A percentile compares a stretch with the other conserved stretches of the same genome.
Evolutionary conservation across 176 grass and related monocot genomes (phyloP).

Genomic region (Juncus effusus): DNA sequence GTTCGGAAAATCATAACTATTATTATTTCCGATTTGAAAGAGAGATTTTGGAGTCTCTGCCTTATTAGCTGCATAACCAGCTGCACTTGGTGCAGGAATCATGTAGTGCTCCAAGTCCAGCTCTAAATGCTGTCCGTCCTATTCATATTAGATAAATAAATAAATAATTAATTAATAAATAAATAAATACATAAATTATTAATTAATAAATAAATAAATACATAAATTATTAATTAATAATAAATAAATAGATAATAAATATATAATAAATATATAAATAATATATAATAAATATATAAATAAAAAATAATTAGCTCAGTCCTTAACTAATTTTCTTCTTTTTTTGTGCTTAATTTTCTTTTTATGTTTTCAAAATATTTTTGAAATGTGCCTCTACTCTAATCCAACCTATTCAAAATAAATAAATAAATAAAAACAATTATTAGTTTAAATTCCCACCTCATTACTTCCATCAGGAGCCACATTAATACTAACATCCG

Average conservation of each 20-base stretch:
- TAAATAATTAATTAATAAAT: constrained; percentile 1
- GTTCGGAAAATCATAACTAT: constrained; percentile 44
- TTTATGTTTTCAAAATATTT: not conserved
- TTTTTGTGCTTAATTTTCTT: not conserved
- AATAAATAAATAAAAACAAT: constrained; percentile 1
- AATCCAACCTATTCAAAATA: not conserved
- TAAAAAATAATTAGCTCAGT: not conserved
- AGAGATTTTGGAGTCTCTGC: constrained; percentile 73
- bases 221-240: not conserved
- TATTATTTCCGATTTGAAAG: constrained; percentile 44
- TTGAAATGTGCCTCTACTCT: not conserved
- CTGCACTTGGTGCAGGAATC: constrained; percentile 69
- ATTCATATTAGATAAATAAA: too few species aligned
- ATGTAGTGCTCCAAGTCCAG: constrained; percentile 97
- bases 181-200: constrained; percentile 1
- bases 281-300: not conserved
- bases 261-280: not conserved
- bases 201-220: not conserved
- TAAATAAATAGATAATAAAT: too few species aligned
- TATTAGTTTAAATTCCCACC: constrained; percentile 27
- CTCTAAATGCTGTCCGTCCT: constrained; percentile 86
- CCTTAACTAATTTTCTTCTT: not conserved
- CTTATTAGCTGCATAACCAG: constrained; percentile 84
- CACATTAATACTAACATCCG: constrained; percentile 88
- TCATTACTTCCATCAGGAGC: constrained; percentile 43